These are phyloP conservation scores for Didymella exigua DNA, from an alignment of 2,329 filamentous ascomycete genomes.

Conservation along the genomic window DNA sequence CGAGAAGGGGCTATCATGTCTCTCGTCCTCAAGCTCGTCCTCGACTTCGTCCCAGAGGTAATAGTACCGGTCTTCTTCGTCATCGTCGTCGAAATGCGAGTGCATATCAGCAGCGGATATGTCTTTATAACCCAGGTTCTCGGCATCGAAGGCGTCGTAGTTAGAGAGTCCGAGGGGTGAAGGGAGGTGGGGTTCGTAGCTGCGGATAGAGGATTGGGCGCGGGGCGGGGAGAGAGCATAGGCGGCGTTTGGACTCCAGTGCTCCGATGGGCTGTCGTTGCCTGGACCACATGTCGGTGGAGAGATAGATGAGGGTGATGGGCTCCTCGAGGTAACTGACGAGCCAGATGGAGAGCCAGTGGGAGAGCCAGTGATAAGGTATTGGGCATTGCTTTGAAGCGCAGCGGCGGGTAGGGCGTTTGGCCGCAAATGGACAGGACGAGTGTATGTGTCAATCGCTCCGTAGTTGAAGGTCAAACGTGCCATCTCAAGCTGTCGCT, in stretches of 20 bases:
- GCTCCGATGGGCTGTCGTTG: conserved; percentile 4
- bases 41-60: conserved; percentile 10
- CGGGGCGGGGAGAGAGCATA: conserved; percentile 31
- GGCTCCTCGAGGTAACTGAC: conserved; percentile 24
- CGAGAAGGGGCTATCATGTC: conserved; percentile 23
- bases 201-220: conserved; percentile 26
- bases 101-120: conserved; percentile 37
- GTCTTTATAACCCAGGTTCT: conserved; percentile 16
- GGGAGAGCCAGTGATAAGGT: conserved; percentile 25
- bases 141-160: conserved; percentile 51
- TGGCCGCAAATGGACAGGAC: conserved; percentile 27
- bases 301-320: conserved; percentile 25
- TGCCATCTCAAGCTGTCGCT: conserved; percentile 41
- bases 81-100: conserved; percentile 39
- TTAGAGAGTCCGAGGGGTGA: conserved; percentile 51
- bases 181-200: conserved; percentile 44
- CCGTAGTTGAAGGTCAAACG: conserved; percentile 40
- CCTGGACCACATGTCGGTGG: neutral
- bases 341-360: conserved; percentile 22
- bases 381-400: conserved; percentile 19
- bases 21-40: conserved; percentile 17
- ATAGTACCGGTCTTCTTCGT: conserved; percentile 20
- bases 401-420: conserved; percentile 22
- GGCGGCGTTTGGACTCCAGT: conserved; percentile 42
- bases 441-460: conserved; percentile 40